Base-by-base conservation (phyloP, 208 protist species). In the Leishmania braziliensis region DNA sequence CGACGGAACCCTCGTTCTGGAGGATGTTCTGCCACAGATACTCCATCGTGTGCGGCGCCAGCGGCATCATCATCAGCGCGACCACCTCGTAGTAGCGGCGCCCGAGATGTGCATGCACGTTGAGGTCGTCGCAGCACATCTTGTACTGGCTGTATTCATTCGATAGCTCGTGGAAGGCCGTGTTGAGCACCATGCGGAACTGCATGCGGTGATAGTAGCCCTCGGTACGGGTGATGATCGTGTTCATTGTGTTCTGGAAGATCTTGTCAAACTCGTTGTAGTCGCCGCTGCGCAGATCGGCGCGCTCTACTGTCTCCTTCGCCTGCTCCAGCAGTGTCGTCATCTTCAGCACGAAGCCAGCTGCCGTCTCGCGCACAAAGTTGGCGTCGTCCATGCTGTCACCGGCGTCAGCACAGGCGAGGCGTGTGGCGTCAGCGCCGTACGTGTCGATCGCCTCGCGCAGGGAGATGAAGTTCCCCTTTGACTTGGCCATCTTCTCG, bases 401-500 rank as follows among this genome's bases (percentile, higher is more conserved):
- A 80, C 99, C 99, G 62, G 99, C 95, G 86, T 99, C 99, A 43
- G 99, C 99, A 26, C 99, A 98, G 48, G 98, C 96, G 36, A 99
- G 89, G 65, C 99, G 95, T 66, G 97, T 99, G 14, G 94, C 97
- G 82, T 99, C 97, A 53, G 96, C 91, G 50, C 88, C 88, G 83
- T 97, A 99, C 23, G 80, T 82, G 33, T 98, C 87, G 50, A 98
- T 90, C 10, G 90, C 92, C 75, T 99, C 88, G 20, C 78, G 36
- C 58, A 99, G 77, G 20, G 99, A 99, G 69, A 99, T 92, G 91
- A 99, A 99, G 91, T 99, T 99, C 62, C 99, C 99, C 50, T 96
- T 99, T 0, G 94, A 98, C 90, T 99, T 99, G 63, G 97, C 98
- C 99, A 99, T 99, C 92, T 99, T 99, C 63, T 99, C 98, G 69